phyloP scores from a whole-genome alignment of 257 asterid genomes.

The Ilex asprella region DNA sequence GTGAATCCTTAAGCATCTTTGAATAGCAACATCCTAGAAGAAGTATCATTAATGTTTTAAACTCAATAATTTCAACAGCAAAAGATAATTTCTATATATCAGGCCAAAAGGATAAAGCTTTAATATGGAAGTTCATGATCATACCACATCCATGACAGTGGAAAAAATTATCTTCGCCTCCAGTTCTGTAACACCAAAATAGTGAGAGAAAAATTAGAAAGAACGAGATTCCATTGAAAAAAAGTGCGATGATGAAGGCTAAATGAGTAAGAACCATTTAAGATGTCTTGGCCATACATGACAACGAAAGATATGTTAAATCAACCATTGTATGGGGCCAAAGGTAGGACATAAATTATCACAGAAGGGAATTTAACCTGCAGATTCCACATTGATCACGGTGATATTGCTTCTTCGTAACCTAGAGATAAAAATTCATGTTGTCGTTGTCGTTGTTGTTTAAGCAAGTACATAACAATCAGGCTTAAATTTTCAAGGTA shows the following conservation, averaged over 20 bases:
- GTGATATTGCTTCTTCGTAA: slow-evolving; percentile 63
- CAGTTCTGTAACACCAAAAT: slow-evolving; percentile 39
- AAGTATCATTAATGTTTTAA: neutral
- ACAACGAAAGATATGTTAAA: too few species aligned
- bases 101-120: neutral
- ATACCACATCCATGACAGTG: slow-evolving; percentile 69
- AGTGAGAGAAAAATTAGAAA: neutral
- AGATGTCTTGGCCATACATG: too few species aligned
- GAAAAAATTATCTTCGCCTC: slow-evolving; percentile 66
- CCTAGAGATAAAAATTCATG: slow-evolving; percentile 21
- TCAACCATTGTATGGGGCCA: too few species aligned
- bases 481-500: neutral
- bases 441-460: too few species aligned
- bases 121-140: neutral
- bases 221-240: too few species aligned
- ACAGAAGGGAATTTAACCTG: slow-evolving; percentile 36
- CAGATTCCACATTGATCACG: slow-evolving; percentile 76
- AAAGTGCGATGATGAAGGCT: neutral
- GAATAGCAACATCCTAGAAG: slow-evolving; percentile 63
- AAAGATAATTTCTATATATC: neutral
- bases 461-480: neutral
- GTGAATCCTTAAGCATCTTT: slow-evolving; percentile 49
- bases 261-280: too few species aligned
- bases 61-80: neutral
- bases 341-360: neutral